Base-by-base conservation (phyloP, 345 rosid genomes). In the Anastatica hierochuntica region DNA sequence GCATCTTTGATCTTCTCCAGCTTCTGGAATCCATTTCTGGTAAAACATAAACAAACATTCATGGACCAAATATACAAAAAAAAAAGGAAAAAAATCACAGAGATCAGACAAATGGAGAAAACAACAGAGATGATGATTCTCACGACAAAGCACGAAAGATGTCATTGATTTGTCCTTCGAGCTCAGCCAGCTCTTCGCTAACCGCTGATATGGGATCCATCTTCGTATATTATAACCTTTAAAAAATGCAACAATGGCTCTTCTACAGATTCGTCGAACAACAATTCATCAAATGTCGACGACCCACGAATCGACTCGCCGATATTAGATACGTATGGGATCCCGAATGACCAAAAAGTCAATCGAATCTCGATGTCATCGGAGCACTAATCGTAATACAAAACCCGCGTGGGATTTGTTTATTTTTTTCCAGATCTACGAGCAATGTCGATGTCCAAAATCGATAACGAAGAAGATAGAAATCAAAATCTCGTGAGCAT, bases 1-100 rank as follows among this genome's bases (percentile, higher is more conserved):
- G 76, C 78, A 69, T 92, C 99, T 76, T 92, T 92, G 43, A 92
- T 76, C 75, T 92, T 88, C 61, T 92, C 97, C 74, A 92, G 70
- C 73, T 84, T 92, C 76, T 88, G 94, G 71, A 88, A 90, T 6
- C 95, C 95, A 80, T 83, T 85, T 63, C 97, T 90, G 77, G 38
- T 39, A 31, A 4, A 41, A 58, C 14, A 39, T 8, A 3, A 19
- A 1, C 14, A 45, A n/a, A 47, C 21, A 14, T 21, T 23, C 1
- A 27, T 4, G 11, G 0, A n/a, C n/a, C n/a, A n/a, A n/a, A n/a
- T n/a, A n/a, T n/a, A n/a, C n/a, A n/a, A n/a, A n/a, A n/a, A n/a
- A 30, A 1, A 29, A 30, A 31, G 6, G 36, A 31, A 2, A 11
- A 56, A 40, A 8, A 3, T 4, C 2, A 29, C 10, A 5, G 14